Percentiles rank a stretch among this genome's conserved stretches.
Conservation (phyloP, 31 red algal genomes). For the Asparagopsis taxiformis region DNA sequence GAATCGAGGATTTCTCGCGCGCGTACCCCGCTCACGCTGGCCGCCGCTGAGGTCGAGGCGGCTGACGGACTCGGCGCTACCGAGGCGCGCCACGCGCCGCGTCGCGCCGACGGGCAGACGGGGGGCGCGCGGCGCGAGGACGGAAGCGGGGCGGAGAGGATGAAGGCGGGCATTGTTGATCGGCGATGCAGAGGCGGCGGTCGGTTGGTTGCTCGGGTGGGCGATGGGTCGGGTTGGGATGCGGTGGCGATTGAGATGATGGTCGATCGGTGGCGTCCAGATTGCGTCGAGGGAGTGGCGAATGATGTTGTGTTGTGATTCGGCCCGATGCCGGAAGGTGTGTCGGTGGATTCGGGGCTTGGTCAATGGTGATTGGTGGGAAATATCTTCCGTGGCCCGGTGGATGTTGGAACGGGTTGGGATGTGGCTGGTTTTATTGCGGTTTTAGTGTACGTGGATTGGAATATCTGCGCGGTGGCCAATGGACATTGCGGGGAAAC, state of each 20-base stretch:
- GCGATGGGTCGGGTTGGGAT: neutral
- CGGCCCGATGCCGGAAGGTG: too few relatives aligned
- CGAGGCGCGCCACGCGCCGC: slow-evolving; percentile 3
- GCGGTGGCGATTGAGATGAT: neutral
- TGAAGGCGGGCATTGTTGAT: slow-evolving; percentile 11
- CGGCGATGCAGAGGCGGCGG: neutral
- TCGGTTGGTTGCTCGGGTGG: neutral
- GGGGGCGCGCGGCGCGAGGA: neutral
- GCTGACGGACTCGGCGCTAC: slow-evolving; percentile 4
- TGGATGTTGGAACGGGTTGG: too few relatives aligned
- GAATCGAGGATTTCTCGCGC: slow-evolving; percentile 96
- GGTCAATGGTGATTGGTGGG: too few relatives aligned
- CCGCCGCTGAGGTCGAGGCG: neutral
- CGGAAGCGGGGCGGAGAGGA: slow-evolving; percentile 12
- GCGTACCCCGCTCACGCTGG: slow-evolving; percentile 19
- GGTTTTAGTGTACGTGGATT: too few relatives aligned
- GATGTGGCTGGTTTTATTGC: too few relatives aligned
- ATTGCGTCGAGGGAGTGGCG: too few relatives aligned
- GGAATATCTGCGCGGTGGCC: too few relatives aligned
- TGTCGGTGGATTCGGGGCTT: too few relatives aligned
- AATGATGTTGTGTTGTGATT: too few relatives aligned
- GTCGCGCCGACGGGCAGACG: neutral
- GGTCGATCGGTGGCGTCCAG: neutral
- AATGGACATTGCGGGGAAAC: too few relatives aligned
- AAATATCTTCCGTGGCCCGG: too few relatives aligned